These are phyloP conservation scores for Hordeum pubiflorum DNA, from an alignment of 202 grass and related monocot genomes.

Conservation along the genomic window DNA sequence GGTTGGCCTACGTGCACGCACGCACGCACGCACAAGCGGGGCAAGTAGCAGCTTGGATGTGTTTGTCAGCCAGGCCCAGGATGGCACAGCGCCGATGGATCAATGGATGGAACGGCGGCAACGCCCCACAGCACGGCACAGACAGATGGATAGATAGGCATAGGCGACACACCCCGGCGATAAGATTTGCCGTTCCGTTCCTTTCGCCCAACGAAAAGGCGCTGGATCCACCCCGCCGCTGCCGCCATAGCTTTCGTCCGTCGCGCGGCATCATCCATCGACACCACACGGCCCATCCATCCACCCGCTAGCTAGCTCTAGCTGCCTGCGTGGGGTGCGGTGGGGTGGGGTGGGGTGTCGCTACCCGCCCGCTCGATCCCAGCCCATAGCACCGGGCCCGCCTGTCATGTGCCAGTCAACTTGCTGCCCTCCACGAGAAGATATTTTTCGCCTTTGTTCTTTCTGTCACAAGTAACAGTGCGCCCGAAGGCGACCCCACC, in stretches of 20 bases:
- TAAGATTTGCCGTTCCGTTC: constrained; percentile 11
- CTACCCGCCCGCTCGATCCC: not conserved
- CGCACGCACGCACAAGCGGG: not conserved
- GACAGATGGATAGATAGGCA: not conserved
- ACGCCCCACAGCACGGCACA: not conserved
- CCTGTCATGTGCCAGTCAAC: not conserved
- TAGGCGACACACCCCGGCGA: not conserved
- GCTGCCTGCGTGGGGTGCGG: not conserved
- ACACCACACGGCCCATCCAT: not conserved
- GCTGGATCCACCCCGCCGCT: not conserved
- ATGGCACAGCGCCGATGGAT: not conserved
- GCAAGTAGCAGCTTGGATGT: not conserved
- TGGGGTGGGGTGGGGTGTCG: constrained; percentile 13
- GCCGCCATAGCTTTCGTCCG: not conserved
- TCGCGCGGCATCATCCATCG: not conserved
- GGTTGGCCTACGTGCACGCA: constrained; percentile 30
- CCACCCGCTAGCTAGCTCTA: too few species aligned
- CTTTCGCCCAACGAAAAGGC: constrained; percentile 14
- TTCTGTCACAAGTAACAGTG: not conserved
- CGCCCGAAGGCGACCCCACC: not conserved
- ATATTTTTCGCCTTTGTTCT: not conserved
- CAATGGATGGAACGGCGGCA: not conserved
- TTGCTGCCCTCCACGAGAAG: not conserved
- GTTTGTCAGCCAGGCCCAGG: not conserved
- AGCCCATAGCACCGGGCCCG: not conserved